phyloP scores from a whole-genome alignment of 495 filamentous ascomycete genomes.

The Parachaetomium inaequale region DNA sequence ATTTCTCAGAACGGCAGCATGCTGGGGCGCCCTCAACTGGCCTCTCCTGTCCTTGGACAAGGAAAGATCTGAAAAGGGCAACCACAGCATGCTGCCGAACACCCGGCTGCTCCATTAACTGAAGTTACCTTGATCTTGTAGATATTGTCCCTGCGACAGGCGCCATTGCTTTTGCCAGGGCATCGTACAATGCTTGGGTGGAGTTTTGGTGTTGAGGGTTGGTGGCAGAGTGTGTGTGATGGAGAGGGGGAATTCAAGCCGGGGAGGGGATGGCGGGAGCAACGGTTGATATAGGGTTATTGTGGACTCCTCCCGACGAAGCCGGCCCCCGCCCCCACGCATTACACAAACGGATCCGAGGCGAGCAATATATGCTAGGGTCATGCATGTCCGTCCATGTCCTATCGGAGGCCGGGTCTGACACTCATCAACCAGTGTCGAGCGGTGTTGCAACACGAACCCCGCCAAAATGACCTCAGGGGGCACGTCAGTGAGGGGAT shows the following conservation, averaged over 20 bases:
- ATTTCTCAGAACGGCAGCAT: conserved; percentile 37
- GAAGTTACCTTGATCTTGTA: conserved; percentile 15
- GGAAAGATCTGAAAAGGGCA: neutral
- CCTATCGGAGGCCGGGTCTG: neutral
- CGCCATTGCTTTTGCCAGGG: conserved; percentile 13
- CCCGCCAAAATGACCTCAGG: neutral
- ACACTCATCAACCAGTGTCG: neutral
- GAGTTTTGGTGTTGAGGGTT: neutral
- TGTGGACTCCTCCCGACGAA: neutral
- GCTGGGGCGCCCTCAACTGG: neutral
- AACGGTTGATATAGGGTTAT: neutral
- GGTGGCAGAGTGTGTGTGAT: neutral
- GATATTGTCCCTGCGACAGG: conserved; percentile 13
- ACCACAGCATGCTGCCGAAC: conserved; percentile 13
- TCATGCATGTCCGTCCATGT: neutral
- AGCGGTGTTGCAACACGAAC: neutral
- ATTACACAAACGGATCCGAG: neutral
- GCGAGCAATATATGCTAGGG: neutral
- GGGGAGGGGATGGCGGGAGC: neutral
- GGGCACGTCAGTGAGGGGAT: too few relatives aligned
- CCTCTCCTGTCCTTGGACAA: neutral
- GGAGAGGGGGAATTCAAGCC: neutral
- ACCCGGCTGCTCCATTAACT: conserved; percentile 13
- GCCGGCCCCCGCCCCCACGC: conserved; percentile 1
- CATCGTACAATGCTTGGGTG: conserved; percentile 10